These are phyloP conservation scores for Canna indica DNA, from an alignment of 176 grass and related monocot genomes.

Conservation along the genomic window DNA sequence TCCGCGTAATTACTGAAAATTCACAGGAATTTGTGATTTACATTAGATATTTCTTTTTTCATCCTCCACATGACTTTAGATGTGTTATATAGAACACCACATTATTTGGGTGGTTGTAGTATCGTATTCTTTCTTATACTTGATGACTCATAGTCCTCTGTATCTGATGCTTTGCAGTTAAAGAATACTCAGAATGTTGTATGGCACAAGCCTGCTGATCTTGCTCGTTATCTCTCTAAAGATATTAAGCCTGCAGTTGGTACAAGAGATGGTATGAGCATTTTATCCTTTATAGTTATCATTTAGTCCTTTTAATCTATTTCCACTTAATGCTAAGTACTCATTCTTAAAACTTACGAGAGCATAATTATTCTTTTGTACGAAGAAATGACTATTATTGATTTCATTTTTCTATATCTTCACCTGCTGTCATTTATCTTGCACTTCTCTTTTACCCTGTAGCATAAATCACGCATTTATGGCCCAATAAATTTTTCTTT, in stretches of 20 bases:
- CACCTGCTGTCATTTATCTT: too few relatives aligned
- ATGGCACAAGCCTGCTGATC: conserved; percentile 26
- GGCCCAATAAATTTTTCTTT: too few relatives aligned
- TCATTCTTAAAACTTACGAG: too few relatives aligned
- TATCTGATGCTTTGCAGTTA: conserved; percentile 45
- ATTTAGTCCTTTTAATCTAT: neutral
- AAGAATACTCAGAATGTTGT: conserved; percentile 45
- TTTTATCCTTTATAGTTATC: neutral
- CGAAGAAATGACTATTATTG: too few relatives aligned
- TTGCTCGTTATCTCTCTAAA: conserved; percentile 48
- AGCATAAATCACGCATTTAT: too few relatives aligned
- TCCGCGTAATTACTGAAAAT: too few relatives aligned
- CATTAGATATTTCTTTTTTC: neutral
- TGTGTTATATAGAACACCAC: neutral
- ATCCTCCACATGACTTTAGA: neutral
- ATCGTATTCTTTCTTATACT: neutral
- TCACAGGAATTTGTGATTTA: too few relatives aligned
- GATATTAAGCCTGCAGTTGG: conserved; percentile 20
- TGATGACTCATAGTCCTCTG: conserved; percentile 1
- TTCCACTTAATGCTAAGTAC: neutral
- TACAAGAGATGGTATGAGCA: conserved; percentile 33
- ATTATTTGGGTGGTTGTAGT: neutral
- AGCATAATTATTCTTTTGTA: too few relatives aligned
- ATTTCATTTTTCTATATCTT: too few relatives aligned
- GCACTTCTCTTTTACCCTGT: too few relatives aligned